Evolutionary conservation across 768 basidiomycete species (phyloP).

Genomic region (Leccinum longicurvipes): DNA sequence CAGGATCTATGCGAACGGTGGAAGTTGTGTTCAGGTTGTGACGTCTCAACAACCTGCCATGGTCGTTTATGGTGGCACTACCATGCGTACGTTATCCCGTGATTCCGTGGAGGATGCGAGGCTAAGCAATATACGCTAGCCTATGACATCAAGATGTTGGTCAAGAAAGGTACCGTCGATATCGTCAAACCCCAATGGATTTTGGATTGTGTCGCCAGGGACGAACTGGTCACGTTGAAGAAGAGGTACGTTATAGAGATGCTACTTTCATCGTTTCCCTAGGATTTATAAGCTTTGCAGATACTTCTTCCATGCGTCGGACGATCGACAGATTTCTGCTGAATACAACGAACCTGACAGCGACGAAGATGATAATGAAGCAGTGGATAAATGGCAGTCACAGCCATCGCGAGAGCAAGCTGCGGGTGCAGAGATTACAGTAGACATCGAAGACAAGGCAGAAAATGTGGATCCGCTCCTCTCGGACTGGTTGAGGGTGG

Average conservation of each 20-base stretch:
- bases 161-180: slow-evolving; percentile 67
- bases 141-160: slow-evolving; percentile 65
- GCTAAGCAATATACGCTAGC: slow-evolving; percentile 38
- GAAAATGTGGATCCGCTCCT: slow-evolving; percentile 46
- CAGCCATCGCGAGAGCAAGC: slow-evolving; percentile 18
- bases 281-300: slow-evolving; percentile 32
- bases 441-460: slow-evolving; percentile 16
- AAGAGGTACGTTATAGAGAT: slow-evolving; percentile 51
- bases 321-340: slow-evolving; percentile 42
- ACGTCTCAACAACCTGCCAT: slow-evolving; percentile 49
- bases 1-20: slow-evolving; percentile 73
- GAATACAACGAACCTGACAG: slow-evolving; percentile 49
- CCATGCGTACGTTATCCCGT: slow-evolving; percentile 53
- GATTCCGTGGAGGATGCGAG: not conserved
- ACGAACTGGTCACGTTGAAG: slow-evolving; percentile 53
- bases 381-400: slow-evolving; percentile 6
- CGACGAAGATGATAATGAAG: slow-evolving; percentile 28
- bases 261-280: not conserved
- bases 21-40: slow-evolving; percentile 59
- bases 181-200: slow-evolving; percentile 84
- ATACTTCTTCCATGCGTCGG: slow-evolving; percentile 77
- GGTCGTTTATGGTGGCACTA: slow-evolving; percentile 67
- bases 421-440: not conserved
- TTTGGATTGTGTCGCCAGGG: slow-evolving; percentile 64
- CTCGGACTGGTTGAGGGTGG: slow-evolving; percentile 62